A percentile compares a stretch with the other conserved stretches of the same genome.
Conservation (phyloP, 208 protist genomes). For the Wallacemonas sp. region DNA sequence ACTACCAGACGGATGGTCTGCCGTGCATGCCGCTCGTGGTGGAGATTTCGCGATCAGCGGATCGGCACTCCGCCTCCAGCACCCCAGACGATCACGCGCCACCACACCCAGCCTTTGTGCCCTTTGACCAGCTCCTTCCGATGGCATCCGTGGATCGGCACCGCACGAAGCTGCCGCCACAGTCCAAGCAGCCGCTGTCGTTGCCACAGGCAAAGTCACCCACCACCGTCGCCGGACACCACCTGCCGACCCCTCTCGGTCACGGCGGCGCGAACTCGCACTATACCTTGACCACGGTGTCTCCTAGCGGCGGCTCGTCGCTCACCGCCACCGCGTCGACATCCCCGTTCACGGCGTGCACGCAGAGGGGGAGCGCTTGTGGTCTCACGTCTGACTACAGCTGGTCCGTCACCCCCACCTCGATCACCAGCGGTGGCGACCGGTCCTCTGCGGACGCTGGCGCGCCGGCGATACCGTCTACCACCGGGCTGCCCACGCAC, state of each 20-base stretch:
- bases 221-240: background rate
- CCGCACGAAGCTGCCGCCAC: constrained; percentile 9
- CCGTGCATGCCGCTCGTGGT: constrained; percentile 86
- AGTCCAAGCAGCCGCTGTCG: no score
- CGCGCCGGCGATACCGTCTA: no score
- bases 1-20: constrained; percentile 67
- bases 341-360: no score
- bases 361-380: no score
- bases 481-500: no score
- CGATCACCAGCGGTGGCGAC: background rate
- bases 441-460: no score
- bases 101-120: constrained; percentile 12
- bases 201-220: no score
- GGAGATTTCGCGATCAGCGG: constrained; percentile 49
- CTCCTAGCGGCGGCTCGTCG: no score
- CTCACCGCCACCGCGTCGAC: no score
- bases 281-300: background rate
- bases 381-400: background rate
- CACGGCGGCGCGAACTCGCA: background rate
- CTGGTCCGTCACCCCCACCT: background rate
- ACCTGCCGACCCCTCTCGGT: background rate
- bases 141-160: constrained; percentile 66
- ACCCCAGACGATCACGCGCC: background rate
- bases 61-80: constrained; percentile 2
- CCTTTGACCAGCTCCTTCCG: constrained; percentile 58